Conservation (phyloP, 192 early-diverging fungal species). For the Umbelopsis ramanniana region DNA sequence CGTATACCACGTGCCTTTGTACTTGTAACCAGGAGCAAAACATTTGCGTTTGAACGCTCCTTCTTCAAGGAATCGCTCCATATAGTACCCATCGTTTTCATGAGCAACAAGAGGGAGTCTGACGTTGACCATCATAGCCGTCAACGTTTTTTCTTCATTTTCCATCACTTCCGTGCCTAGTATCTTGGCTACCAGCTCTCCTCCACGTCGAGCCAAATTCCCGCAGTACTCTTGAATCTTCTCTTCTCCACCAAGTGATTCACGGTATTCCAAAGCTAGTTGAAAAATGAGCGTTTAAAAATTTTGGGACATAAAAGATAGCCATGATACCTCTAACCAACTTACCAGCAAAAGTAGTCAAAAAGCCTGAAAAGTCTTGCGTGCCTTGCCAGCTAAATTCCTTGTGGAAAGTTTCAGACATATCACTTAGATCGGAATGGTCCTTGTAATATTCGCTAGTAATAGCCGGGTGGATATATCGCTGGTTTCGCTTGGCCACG, state of each 20-base stretch:
- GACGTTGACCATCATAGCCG: constrained; percentile 64
- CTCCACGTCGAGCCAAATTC: constrained; percentile 58
- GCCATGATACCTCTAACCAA: too few relatives aligned
- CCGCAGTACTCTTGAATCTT: constrained; percentile 60
- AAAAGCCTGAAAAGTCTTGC: constrained; percentile 43
- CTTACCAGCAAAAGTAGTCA: constrained; percentile 34
- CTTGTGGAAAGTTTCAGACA: constrained; percentile 36
- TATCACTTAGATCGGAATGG: constrained; percentile 14
- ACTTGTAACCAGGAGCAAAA: constrained; percentile 45
- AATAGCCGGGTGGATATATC: constrained; percentile 46
- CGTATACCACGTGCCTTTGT: constrained; percentile 52
- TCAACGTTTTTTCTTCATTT: constrained; percentile 48
- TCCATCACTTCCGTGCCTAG: constrained; percentile 57
- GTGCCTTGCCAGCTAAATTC: constrained; percentile 56
- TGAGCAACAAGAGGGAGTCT: constrained; percentile 47
- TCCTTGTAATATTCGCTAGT: constrained; percentile 47
- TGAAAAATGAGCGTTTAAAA: constrained; percentile 38
- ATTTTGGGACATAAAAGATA: constrained; percentile 4
- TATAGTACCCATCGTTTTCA: constrained; percentile 29
- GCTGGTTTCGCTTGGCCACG: constrained; percentile 52
- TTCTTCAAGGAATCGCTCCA: constrained; percentile 22
- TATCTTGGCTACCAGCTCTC: constrained; percentile 58
- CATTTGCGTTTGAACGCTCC: constrained; percentile 49
- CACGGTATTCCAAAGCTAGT: constrained; percentile 53
- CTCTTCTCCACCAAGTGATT: constrained; percentile 63